Evolutionary conservation across 2,329 filamentous ascomycete species (phyloP), one percentile per base, ranked within the genome.

Genomic region (Clonostachys byssicola): DNA sequence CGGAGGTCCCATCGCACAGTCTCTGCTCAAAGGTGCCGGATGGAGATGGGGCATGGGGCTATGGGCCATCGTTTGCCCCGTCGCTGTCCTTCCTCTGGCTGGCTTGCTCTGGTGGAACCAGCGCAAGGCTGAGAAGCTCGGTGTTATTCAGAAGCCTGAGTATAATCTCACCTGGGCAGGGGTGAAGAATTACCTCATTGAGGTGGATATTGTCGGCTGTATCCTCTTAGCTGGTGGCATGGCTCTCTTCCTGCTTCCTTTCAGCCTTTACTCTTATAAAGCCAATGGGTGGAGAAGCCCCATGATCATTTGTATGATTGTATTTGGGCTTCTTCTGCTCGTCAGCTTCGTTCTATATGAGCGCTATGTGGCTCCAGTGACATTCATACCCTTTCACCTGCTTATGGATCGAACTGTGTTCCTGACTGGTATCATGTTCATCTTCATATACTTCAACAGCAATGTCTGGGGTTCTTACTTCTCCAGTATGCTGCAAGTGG

Each of bases 181-280:
- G 10, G 56, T 80, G 33, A 61, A 64, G 56, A 66, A 78, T 56
- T 78, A 79, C 49, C 49, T 72, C 3, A 60, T 78, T 34, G 76
- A 86, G 48, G 84, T 85, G 54, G 83, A 86, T 52, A 61, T 74
- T 6, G 51, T 77, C 5, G 83, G 83, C 1, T 71, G 85, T 34
- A 48, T 85, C 30, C 62, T 86, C 7, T 73, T 86, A 54, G 71
- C 75, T 6, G 68, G 64, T 5, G 83, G 81, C 6, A 71, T 85
- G 23, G 71, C 74, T 3, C 59, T 85, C 13, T 83, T 88, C 56
- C 64, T 88, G 12, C 73, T 89, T 0, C 83, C 85, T 1, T 81
- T 89, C 57, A 84, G 73, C 7, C 68, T 88, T 13, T 72, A 75
- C 17, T 52, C 56, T 10, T 56, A 59, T 4, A 71, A 74, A 0